These are phyloP conservation scores for Mucor mucedo DNA, from an alignment of 371 early-diverging fungal species.

Conservation along the genomic window DNA sequence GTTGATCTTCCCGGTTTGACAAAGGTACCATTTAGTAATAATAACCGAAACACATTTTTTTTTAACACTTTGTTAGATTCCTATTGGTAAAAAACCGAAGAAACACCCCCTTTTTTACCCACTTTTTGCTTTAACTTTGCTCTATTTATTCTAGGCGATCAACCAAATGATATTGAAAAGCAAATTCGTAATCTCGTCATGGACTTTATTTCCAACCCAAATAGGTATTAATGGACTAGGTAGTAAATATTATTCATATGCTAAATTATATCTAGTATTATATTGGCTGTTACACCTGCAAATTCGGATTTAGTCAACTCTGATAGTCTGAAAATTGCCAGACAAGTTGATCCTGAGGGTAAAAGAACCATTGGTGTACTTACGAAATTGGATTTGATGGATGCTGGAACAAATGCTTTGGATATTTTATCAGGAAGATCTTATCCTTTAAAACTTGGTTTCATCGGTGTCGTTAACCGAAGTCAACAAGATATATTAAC, in stretches of 20 bases:
- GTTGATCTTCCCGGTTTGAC: constrained; percentile 96
- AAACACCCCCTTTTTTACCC: not conserved
- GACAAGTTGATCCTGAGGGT: constrained; percentile 90
- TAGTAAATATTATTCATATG: not conserved
- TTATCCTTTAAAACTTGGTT: constrained; percentile 87
- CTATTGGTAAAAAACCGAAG: constrained; percentile 41
- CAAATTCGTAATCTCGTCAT: constrained; percentile 84
- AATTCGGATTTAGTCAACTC: constrained; percentile 94
- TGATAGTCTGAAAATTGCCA: constrained; percentile 91
- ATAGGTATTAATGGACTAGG: constrained; percentile 60
- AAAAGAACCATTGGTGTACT: constrained; percentile 91
- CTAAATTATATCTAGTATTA: constrained; percentile 62
- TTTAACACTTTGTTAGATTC: constrained; percentile 34
- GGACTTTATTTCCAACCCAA: constrained; percentile 87
- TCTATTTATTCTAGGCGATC: constrained; percentile 64
- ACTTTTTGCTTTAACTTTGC: not conserved
- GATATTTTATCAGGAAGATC: constrained; percentile 86
- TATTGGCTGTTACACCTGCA: constrained; percentile 94
- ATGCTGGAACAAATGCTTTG: constrained; percentile 89
- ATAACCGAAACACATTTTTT: not conserved
- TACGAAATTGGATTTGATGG: constrained; percentile 96
- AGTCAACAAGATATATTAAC: constrained; percentile 87
- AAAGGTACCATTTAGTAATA: constrained; percentile 59
- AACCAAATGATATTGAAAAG: constrained; percentile 88
- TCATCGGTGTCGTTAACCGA: constrained; percentile 90